phyloP scores from a whole-genome alignment of 768 basidiomycete species.

The Melanogaster broomeanus region DNA sequence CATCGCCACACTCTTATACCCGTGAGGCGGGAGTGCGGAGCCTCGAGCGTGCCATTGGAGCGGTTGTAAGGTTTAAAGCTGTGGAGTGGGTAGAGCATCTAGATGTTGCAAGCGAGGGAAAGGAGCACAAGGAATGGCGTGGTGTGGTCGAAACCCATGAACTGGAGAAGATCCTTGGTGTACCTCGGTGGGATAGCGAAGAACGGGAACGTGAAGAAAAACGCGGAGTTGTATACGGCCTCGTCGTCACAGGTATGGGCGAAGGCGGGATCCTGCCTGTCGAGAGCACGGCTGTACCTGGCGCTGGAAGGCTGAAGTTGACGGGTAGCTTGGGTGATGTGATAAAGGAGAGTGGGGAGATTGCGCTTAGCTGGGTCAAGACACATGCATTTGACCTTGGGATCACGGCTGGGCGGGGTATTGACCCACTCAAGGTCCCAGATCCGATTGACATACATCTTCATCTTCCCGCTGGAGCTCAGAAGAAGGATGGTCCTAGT shows the following conservation, averaged over 20 bases:
- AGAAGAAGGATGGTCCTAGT: constrained; percentile 93
- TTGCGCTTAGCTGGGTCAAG: constrained; percentile 93
- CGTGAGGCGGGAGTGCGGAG: constrained; percentile 92
- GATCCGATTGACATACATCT: constrained; percentile 82
- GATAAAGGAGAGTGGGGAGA: constrained; percentile 88
- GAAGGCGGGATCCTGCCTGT: constrained; percentile 86
- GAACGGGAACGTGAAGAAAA: constrained; percentile 75
- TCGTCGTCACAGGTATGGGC: constrained; percentile 87
- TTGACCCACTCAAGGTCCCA: constrained; percentile 76
- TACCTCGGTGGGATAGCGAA: constrained; percentile 78
- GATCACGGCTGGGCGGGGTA: constrained; percentile 65
- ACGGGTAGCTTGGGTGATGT: constrained; percentile 90
- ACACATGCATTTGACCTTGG: constrained; percentile 78
- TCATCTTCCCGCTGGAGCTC: constrained; percentile 86
- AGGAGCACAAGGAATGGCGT: constrained; percentile 48
- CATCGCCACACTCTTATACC: constrained; percentile 79
- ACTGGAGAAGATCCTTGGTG: constrained; percentile 82
- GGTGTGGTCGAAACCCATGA: constrained; percentile 64
- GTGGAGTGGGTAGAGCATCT: constrained; percentile 84
- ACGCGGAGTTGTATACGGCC: constrained; percentile 79
- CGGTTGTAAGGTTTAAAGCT: constrained; percentile 88
- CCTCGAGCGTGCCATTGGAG: constrained; percentile 83
- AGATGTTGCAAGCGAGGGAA: constrained; percentile 21
- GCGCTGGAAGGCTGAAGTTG: constrained; percentile 68
- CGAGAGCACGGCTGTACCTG: constrained; percentile 80